phyloP scores from a whole-genome alignment of 2,329 filamentous ascomycete genomes.

The Cladophialophora exuberans region DNA sequence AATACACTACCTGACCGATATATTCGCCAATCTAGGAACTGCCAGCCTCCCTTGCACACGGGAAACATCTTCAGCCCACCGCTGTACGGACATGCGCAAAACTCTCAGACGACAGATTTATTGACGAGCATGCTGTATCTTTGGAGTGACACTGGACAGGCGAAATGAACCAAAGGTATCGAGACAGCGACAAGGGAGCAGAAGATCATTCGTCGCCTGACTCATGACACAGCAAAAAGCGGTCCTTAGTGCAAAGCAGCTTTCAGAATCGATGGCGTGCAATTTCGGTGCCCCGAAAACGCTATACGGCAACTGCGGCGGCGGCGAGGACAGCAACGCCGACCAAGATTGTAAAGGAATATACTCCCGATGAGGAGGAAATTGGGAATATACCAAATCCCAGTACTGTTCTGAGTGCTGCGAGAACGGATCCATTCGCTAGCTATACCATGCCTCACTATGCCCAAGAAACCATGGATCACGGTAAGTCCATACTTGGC shows the following conservation, averaged over 20 bases:
- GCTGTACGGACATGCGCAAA: neutral
- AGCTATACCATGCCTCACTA: slow-evolving; percentile 3
- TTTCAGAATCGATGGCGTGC: slow-evolving; percentile 7
- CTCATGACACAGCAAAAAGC: neutral
- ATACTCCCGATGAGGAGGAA: neutral
- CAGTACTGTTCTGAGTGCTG: neutral
- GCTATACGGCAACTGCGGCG: neutral
- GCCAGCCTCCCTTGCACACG: neutral
- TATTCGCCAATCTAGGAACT: too few relatives aligned
- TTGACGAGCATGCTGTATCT: neutral
- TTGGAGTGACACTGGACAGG: neutral
- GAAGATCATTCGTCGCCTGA: neutral
- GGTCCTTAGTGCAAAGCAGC: neutral
- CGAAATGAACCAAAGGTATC: slow-evolving; percentile 1
- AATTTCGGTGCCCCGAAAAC: neutral
- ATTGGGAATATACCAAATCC: neutral
- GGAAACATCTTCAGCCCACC: neutral
- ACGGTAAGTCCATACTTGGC: slow-evolving; percentile 1
- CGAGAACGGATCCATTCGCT: slow-evolving; percentile 5
- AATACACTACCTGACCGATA: too few relatives aligned
- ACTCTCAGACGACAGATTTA: neutral
- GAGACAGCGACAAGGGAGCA: neutral
- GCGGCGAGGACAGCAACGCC: neutral
- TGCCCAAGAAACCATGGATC: slow-evolving; percentile 11
- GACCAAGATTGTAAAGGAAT: too few relatives aligned